Base-by-base conservation (phyloP, 495 filamentous ascomycete species). In the Umbilicaria muhlenbergii region DNA sequence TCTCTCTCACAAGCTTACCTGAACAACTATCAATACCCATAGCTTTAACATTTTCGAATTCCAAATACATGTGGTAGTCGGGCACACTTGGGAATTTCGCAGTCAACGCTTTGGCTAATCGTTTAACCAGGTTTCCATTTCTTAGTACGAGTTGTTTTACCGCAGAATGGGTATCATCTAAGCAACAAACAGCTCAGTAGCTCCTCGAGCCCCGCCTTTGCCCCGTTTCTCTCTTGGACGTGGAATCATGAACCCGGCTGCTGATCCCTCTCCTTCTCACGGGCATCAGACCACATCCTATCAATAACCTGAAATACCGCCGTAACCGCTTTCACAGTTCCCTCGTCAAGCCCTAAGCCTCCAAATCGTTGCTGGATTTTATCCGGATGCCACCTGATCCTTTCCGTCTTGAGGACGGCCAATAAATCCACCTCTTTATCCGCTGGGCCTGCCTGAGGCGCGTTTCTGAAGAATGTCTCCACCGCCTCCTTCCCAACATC, bases 341-440 rank as follows among this genome's bases (percentile, higher is more conserved):
- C 61, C 14, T 81, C 74, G 36, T 84, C 77, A 35, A 83, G 63
- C 5, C 71, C 68, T 44, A 70, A 59, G 0, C 70, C 75, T 2
- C 86, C 83, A 51, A 88, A 77, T 38, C 78, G 74, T 63, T 96
- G 92, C 67, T 93, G 86, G 31, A 96, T 82, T 69, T 96, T 99
- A 62, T 99, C 91, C 10, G 91, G 91, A 72, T 99, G 91, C 91
- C 91, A 99, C 10, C 86, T 66, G 10, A 96, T 77, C 33, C 91
- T 73, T 65, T 99, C 91, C 14, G 71, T 58, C 62, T 94, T 96
- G 33, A 99, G 63, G 21, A 74, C 66, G 14, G 69, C 65, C 37
- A 71, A 46, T 31, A 86, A 58, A 43, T 68, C 60, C 14, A 48
- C 48, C 11, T 49, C 44, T 2, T 55, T 52, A 8, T 49, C 50